Base-by-base conservation (phyloP, 805 yeast genomes). In the Kodamaea neixiangensis region DNA sequence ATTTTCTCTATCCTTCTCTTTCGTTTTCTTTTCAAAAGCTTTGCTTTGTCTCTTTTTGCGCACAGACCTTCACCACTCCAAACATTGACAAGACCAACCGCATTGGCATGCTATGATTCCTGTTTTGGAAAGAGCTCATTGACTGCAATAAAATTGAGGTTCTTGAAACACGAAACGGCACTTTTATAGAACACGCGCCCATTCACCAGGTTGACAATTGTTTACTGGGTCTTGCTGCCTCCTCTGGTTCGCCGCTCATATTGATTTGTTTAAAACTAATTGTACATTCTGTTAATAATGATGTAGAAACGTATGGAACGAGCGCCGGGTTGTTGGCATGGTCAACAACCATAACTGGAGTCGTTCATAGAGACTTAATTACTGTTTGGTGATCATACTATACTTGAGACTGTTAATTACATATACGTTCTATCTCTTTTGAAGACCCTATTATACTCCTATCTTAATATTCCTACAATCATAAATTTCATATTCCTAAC, bases 91-190 rank as follows among this genome's bases (percentile, higher is more conserved):
- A 37, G 15, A 15, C 20, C 44, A 40, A 40, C 44, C 41, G 11
- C 11, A 34, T 34, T 37, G 41, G 41, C 44, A 40, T 40, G 44
- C 44, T 20, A 20, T 21, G 44, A 20, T 40, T 29, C 44, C 38
- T 40, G 49, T 40, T 39, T 46, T 31, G 48, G 38, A 46, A 40
- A 20, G 48, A 46, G 44, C 49, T 39, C 49, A 46, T 46, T 46
- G 44, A 46, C 20, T 46, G 39, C 25, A 39, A n/a, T n/a, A 46
- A 40, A 46, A 46, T 46, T 46, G 49, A 46, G 25, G 48, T 46
- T 46, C 44, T 35, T 45, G 47, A 45, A 45, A 45, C 44, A 20
- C 47, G 47, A 40, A 46, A 25, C 35, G 44, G 40, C 49, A 38
- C 39, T 46, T 46, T 37, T 46, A 46, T 40, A 45, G 42, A 19